These are phyloP conservation scores for Trifolium subterraneum DNA, from an alignment of 306 rosid genomes.

Conservation along the genomic window DNA sequence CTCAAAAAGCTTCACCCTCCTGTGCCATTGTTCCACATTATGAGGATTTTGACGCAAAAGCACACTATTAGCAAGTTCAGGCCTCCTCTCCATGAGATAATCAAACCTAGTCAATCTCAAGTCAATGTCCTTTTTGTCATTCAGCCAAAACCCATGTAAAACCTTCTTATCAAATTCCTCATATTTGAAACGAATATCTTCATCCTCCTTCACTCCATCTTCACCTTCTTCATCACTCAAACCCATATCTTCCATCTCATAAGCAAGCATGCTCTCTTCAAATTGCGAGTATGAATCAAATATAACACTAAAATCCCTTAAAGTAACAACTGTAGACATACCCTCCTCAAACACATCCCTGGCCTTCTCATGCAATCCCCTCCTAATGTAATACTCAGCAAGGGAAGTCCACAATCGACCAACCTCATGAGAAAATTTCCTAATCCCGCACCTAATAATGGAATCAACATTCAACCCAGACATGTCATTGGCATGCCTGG, in stretches of 20 bases:
- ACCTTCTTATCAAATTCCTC: conserved; percentile 72
- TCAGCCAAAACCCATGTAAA: conserved; percentile 76
- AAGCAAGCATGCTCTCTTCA: conserved; percentile 90
- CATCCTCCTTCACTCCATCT: conserved; percentile 45
- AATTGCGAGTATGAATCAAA: conserved; percentile 84
- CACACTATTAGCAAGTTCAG: conserved; percentile 90
- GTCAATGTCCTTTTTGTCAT: conserved; percentile 80
- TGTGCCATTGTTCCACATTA: conserved; percentile 97
- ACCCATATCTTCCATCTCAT: conserved; percentile 76
- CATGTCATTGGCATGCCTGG: conserved; percentile 84
- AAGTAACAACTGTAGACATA: conserved; percentile 85
- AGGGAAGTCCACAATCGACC: conserved; percentile 92
- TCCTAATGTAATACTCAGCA: conserved; percentile 91
- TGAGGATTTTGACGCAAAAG: conserved; percentile 93
- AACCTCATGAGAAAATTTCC: conserved; percentile 91
- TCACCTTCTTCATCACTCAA: conserved; percentile 64
- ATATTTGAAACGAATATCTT: conserved; percentile 60
- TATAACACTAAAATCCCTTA: conserved; percentile 89
- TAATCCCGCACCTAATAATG: conserved; percentile 85
- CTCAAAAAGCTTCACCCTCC: conserved; percentile 92
- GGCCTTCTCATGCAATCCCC: conserved; percentile 91
- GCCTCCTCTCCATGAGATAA: conserved; percentile 89
- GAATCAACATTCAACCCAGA: conserved; percentile 94
- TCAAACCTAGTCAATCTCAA: conserved; percentile 84
- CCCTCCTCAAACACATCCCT: conserved; percentile 98